These are phyloP conservation scores for Ascosphaera aggregata DNA, from an alignment of 2,329 filamentous ascomycete genomes.

Conservation along the genomic window DNA sequence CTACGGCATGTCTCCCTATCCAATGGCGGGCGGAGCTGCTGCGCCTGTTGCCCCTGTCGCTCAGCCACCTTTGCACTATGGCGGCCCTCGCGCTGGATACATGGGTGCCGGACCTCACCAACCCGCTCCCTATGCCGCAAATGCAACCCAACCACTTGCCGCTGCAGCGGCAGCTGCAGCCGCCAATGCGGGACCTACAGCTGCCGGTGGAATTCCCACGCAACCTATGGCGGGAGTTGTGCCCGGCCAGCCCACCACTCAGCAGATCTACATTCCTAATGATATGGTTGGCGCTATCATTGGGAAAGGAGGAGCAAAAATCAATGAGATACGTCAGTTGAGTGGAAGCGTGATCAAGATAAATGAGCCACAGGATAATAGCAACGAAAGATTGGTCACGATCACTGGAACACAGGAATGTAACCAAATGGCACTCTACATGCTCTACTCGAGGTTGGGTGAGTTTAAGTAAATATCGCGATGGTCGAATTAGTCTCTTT, in stretches of 20 bases:
- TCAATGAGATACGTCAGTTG: constrained; percentile 95
- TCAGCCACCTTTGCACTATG: constrained; percentile 60
- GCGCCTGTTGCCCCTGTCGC: constrained; percentile 22
- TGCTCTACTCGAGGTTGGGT: constrained; percentile 97
- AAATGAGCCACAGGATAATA: constrained; percentile 97
- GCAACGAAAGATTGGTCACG: constrained; percentile 90
- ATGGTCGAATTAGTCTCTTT: background rate
- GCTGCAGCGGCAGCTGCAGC: constrained; percentile 35
- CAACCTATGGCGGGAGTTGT: constrained; percentile 48
- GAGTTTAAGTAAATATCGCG: constrained; percentile 13
- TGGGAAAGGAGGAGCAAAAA: constrained; percentile 94
- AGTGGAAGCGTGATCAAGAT: constrained; percentile 99
- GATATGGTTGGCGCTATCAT: constrained; percentile 99
- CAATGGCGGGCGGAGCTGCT: constrained; percentile 40
- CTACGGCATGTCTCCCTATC: constrained; percentile 18
- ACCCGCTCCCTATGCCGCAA: constrained; percentile 40
- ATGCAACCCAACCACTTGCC: constrained; percentile 33
- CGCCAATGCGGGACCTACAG: constrained; percentile 33
- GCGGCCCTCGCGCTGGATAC: constrained; percentile 51
- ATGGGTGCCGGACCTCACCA: constrained; percentile 59
- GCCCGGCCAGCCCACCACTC: constrained; percentile 67
- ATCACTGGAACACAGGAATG: constrained; percentile 96
- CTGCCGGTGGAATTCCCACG: constrained; percentile 41
- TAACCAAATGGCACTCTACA: constrained; percentile 99
- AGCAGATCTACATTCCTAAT: constrained; percentile 98